Base-by-base conservation (phyloP, 225 moss, liverwort and hornwort species). In the Pseudoscleropodium purum region DNA sequence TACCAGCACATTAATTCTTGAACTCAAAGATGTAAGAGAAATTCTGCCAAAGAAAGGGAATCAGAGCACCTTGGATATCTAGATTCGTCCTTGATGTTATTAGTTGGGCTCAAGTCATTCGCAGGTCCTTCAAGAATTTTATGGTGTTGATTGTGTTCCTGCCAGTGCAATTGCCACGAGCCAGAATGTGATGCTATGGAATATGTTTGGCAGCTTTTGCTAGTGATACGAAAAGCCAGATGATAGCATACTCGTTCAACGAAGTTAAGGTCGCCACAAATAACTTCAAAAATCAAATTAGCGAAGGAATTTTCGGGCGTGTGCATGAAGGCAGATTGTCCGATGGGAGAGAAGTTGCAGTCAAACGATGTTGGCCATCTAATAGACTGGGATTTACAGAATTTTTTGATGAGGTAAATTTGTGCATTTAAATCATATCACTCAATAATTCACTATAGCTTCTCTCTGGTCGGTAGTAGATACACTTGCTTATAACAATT, bases 341-440 rank as follows among this genome's bases (percentile, higher is more conserved):
- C 12, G 90, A 91, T 80, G 91, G 93, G 54, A 86, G 87, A 85
- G 93, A 93, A 85, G 88, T 94, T 87, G 90, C 92, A 76, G 92
- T 92, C 34, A 93, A 94, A 73, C 89, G 91, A 41, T 91, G 88
- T 51, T 66, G 86, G 73, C 72, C 93, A 57, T 86, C 87, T 87
- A 91, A 85, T 75, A 91, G 79, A 51, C 82, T 88, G 60, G 88
- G 85, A 33, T 64, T 82, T 57, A 75, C 72, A 23, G 85, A 87
- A 26, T 93, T 91, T 80, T 91, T 90, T 30, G 86, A 92, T 61
- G 86, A 94, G 93, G 93, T 93, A 82, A 61, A 75, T 23, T 19
- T 72, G 39, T 59, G 72, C 41, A 72, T 52, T 60, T 75, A 36
- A 67, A 84, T 34, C 45, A n/a, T 51, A 37, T 29, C 77, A 76